Base-by-base conservation (phyloP, 1,284 basidiomycete species). In the Cryptococcus sp. region DNA sequence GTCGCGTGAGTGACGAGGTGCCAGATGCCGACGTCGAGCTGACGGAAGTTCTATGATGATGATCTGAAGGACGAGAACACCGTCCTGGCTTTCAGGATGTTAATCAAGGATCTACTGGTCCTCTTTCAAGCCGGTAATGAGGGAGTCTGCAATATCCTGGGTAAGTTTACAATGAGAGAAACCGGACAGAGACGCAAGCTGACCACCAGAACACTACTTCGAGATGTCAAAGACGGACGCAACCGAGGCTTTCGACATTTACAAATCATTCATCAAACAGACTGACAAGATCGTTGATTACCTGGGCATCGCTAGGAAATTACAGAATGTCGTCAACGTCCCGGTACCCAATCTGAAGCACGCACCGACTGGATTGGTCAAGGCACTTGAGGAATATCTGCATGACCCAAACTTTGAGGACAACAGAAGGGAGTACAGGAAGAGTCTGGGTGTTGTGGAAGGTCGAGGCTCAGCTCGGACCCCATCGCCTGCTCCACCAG, bases 41-140 rank as follows among this genome's bases (percentile, higher is more conserved):
- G 48, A 40, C 43, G 14, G 51, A 11, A 92, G 87, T 96, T 98
- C 74, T 98, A 96, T 75, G 77, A 91, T 49, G 94, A 98, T 64
- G 86, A 97, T 67, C 77, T 94, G 22, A 86, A 90, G 63, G 93
- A 98, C 68, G 89, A 96, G 63, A 81, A 98, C 47, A 90, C 87
- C 0, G 85, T 90, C 52, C 85, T 88, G 1, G 91, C 96, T 1
- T 80, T 97, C 55, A 82, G 90, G 40, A 90, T 99, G 87, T 80
- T 96, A n/a, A 88, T 98, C 61, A 98, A 98, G 70, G 96, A 99
- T 72, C 81, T 98, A 7, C 80, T 98, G 45, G 88, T 96, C 51
- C 79, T 98, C 18, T 98, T 98, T 74, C 93, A 96, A 68, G 92
- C 91, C 2, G 87, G 91, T 55, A 99, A 99, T 66, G 94, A 99